Percentiles rank a stretch among this genome's conserved stretches.
phyloP scores from a whole-genome alignment of 192 early-diverging fungal species.

The Coemansia sp. region DNA sequence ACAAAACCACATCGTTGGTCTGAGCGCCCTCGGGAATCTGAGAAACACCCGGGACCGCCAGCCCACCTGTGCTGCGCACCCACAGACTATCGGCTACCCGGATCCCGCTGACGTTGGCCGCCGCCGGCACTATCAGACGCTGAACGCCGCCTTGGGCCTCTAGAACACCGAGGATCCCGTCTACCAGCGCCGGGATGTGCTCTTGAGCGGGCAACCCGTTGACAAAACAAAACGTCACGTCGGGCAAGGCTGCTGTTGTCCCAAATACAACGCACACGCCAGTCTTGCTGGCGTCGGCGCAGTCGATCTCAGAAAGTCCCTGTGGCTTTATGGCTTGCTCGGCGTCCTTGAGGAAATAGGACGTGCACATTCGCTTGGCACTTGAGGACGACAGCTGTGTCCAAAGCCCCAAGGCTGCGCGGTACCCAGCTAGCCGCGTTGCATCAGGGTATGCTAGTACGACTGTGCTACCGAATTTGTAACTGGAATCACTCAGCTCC shows the following conservation, averaged over 20 bases:
- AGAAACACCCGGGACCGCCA: not conserved
- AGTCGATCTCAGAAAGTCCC: not conserved
- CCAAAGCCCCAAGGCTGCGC: conserved; percentile 39
- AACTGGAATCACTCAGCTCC: conserved; percentile 24
- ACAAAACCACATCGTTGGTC: conserved; percentile 35
- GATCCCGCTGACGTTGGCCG: conserved; percentile 22
- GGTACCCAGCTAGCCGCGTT: conserved; percentile 45
- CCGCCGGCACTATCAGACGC: conserved; percentile 25
- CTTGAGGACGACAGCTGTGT: not conserved
- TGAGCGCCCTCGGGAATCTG: conserved; percentile 11
- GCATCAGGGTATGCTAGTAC: conserved; percentile 46
- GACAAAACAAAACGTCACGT: conserved; percentile 37
- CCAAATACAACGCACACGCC: conserved; percentile 17
- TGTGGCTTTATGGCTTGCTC: conserved; percentile 7
- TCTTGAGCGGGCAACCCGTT: conserved; percentile 34
- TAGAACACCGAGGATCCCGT: conserved; percentile 14
- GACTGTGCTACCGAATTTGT: conserved; percentile 27
- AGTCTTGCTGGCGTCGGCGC: not conserved
- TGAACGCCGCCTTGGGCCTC: conserved; percentile 22
- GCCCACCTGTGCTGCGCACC: not conserved
- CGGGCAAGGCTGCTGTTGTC: not conserved
- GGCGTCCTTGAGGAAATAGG: not conserved
- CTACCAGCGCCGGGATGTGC: conserved; percentile 28
- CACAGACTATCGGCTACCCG: conserved; percentile 17
- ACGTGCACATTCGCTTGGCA: not conserved